Base-by-base conservation (phyloP, 768 basidiomycete genomes). In the Hydnomerulius pinastri region DNA sequence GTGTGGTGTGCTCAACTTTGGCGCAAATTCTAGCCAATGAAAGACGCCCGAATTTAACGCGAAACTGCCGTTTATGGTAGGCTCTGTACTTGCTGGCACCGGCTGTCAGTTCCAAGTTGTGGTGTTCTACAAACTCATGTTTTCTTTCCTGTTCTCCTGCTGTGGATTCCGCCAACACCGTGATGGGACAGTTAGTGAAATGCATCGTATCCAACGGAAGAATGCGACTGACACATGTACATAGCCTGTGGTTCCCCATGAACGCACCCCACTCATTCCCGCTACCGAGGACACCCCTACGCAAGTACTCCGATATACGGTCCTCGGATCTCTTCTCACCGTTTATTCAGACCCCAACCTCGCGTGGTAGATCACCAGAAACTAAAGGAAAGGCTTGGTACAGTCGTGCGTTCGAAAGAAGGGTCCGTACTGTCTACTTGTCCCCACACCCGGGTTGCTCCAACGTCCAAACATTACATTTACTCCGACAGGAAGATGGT, bases 351-450 rank as follows among this genome's bases (percentile, higher is more conserved):
- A 37, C 56, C 62, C 23, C 64, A 67, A 46, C 67, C 57, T 43
- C 68, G 64, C 4, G 51, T 70, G n/a, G 50, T 79, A 28, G 77
- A 82, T 63, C 75, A 80, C 32, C 76, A 77, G 44, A 73, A 69
- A 33, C 59, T 81, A 56, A 79, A 77, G 59, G 79, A 79, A 30
- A 67, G 79, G 20, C 66, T 85, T 43, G 71, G 74, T 4, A 67
- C 73, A 8, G 84, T 86, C 27, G 82, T 86, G 23, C 79, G 81
- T 4, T 66, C 78, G 2, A 83, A 81, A 60, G 81, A 85, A 67
- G 77, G 81, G 85, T 84, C 51, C 51, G 77, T 71, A 24, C 9
- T 1, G 11, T 13, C 35, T 15, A 8, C 48, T 20, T 45, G 15
- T 36, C 33, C 30, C 35, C 18, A 30, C 27, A 25, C 46, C 32